Base-by-base conservation (phyloP, 129 eudicot species). In the Flaveria robusta region DNA sequence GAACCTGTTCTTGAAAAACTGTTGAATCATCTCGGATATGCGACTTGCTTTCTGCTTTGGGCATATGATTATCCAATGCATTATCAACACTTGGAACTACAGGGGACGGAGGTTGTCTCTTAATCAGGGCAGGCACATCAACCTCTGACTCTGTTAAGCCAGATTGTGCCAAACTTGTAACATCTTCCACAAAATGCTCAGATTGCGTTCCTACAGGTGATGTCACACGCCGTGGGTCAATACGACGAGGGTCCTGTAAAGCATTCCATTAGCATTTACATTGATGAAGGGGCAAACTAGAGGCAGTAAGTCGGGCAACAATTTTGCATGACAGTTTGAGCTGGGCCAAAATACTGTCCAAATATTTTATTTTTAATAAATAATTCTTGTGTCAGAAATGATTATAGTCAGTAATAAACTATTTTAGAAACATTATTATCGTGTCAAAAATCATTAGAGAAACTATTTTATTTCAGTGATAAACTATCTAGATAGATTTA, bases 241-340 rank as follows among this genome's bases (percentile, higher is more conserved):
- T 86, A 76, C 97, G 97, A 23, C 99, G 99, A 9, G 96, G 97
- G 78, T 95, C 99, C 99, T 95, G 88, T 64, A 85, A 46, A 81
- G 50, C 59, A 56, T 66, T 26, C 20, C 42, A 23, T 45, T 58
- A 66, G 65, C 31, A 67, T 66, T 62, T 18, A 76, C 26, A 19
- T 11, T 10, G 16, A 50, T 52, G 64, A 50, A 34, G 4, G 24
- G 64, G 79, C 65, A 64, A 52, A 62, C 37, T 72, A 55, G 9
- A 72, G 9, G 68, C 14, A 20, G 39, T 20, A 26, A 59, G 59
- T 23, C 47, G 37, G 78, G 78, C 46, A 39, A 24, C 18, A 4
- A 7, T 7, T 23, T 68, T n/a, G 20, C 5, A 16, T 6, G 5
- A 15, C 45, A 5, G 75, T 47, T 49, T 34, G 60, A 16, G 46